A percentile compares a stretch with the other conserved stretches of the same genome.
Conservation (phyloP, 1,284 basidiomycete species). For the Amylostereum chailletii region DNA sequence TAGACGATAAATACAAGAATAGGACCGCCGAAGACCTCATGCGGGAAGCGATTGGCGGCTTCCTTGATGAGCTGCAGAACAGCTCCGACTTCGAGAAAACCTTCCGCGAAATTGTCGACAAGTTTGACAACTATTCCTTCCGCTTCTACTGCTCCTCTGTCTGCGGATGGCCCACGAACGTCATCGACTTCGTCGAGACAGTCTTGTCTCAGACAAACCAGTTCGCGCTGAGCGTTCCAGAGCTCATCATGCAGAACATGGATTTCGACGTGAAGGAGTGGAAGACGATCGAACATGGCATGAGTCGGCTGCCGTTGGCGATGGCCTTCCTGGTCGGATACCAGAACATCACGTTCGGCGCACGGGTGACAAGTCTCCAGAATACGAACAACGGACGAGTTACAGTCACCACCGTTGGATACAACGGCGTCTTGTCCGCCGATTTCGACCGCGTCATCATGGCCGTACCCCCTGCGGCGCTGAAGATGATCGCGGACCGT, state of each 20-base stretch:
- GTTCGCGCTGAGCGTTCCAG: conserved; percentile 16
- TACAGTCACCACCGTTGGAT: conserved; percentile 2
- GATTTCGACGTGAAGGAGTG: conserved; percentile 15
- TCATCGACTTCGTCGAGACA: conserved; percentile 16
- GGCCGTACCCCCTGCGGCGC: conserved; percentile 15
- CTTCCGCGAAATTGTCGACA: conserved; percentile 7
- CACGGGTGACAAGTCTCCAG: conserved; percentile 12
- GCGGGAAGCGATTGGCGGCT: conserved; percentile 9
- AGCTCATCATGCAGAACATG: conserved; percentile 16
- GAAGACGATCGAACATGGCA: conserved; percentile 14
- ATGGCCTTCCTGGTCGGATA: conserved; percentile 14
- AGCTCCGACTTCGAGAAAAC: conserved; percentile 13
- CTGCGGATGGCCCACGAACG: conserved; percentile 10
- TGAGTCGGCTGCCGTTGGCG: conserved; percentile 14
- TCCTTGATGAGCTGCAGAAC: conserved; percentile 6
- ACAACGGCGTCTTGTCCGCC: background rate
- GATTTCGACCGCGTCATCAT: conserved; percentile 14
- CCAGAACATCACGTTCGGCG: conserved; percentile 14
- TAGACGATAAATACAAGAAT: background rate
- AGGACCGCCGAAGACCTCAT: conserved; percentile 11
- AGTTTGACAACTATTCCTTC: conserved; percentile 13
- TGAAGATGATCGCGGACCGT: conserved; percentile 15
- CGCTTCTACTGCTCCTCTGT: conserved; percentile 11
- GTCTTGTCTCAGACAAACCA: conserved; percentile 16
- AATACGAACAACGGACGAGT: conserved; percentile 8